Evolutionary conservation across 192 early-diverging fungal species (phyloP), one percentile per base, ranked within the genome.

Genomic region (Coemansia sp.): DNA sequence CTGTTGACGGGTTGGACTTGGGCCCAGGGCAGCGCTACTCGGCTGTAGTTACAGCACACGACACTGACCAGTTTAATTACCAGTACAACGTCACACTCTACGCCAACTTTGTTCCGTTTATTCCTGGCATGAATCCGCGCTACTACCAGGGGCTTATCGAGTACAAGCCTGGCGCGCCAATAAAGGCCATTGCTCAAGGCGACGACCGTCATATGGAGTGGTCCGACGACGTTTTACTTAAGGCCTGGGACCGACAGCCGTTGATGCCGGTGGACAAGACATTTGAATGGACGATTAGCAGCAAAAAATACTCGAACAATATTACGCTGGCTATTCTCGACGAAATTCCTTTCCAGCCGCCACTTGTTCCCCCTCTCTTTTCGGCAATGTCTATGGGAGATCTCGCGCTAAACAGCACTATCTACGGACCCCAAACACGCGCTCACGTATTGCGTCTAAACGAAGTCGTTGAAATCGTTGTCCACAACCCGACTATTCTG

Each of bases 1-100:
- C 62, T 8, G 85, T 86, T 14, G 60, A 80, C 6, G 78, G 72
- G n/a, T 70, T 91, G 42, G 82, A 88, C 53, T 66, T 84, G 13
- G 72, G 85, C 33, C 85, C 85, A 5, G 93, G 87, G 1, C 92
- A 93, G 70, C 88, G 93, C 28, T 83, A 87, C 75, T 91, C 92
- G 34, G 88, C 90, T 3, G 83, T 94, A 2, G 86, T 93, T n/a
- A 89, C 82, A 5, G 89, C 92, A 20, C 82, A 81, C 36, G 70
- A 86, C 53, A 70, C 83, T 9, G 70, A 75, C 21, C 40, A 64
- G 34, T 43, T 55, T 28, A 91, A 92, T 81, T 93, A 87, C 53
- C 20, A 71, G 18, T 62, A 91, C 33, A 87, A 90, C 51, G 88
- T 85, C 31, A 85, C 88, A n/a, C 85, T 93, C 79, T 78, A 91